phyloP scores from a whole-genome alignment of 768 basidiomycete species.

The Mycena galericulata region DNA sequence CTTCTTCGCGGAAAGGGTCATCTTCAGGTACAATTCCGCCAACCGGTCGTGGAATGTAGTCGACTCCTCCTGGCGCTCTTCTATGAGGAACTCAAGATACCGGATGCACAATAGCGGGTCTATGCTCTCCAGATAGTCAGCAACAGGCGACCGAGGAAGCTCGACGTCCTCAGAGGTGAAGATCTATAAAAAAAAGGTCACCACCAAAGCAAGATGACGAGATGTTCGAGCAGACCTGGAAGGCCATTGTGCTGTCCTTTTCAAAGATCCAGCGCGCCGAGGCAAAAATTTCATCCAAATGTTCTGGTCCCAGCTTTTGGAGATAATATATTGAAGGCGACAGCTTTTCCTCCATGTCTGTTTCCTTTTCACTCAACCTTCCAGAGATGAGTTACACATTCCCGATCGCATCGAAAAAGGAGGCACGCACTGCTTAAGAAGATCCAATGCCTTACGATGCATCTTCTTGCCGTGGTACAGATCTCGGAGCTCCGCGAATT shows the following conservation, averaged over 20 bases:
- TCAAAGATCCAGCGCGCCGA: constrained; percentile 90
- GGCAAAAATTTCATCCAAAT: constrained; percentile 85
- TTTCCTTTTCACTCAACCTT: constrained; percentile 85
- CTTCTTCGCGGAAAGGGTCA: constrained; percentile 70
- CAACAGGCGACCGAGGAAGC: constrained; percentile 81
- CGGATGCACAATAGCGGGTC: constrained; percentile 76
- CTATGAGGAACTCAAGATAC: constrained; percentile 89
- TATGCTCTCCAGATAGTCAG: constrained; percentile 81
- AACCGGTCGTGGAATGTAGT: constrained; percentile 88
- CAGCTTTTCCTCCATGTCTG: constrained; percentile 82
- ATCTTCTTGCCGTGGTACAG: constrained; percentile 96
- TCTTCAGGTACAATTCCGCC: constrained; percentile 85
- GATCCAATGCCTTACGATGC: constrained; percentile 87
- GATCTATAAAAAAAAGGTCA: constrained; percentile 63
- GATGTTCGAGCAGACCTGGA: constrained; percentile 68
- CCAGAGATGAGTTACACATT: not conserved
- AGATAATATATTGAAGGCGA: constrained; percentile 89
- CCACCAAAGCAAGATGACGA: not conserved
- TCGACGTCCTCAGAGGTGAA: constrained; percentile 97
- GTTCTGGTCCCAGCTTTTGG: constrained; percentile 88
- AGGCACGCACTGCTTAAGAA: constrained; percentile 82
- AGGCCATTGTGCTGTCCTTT: constrained; percentile 75
- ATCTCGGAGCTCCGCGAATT: constrained; percentile 91
- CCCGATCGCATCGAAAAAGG: not conserved
- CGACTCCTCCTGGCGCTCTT: constrained; percentile 75